Evolutionary conservation across 2,329 filamentous ascomycete species (phyloP), one percentile per base, ranked within the genome.

Genomic region (Nemania diffusa): DNA sequence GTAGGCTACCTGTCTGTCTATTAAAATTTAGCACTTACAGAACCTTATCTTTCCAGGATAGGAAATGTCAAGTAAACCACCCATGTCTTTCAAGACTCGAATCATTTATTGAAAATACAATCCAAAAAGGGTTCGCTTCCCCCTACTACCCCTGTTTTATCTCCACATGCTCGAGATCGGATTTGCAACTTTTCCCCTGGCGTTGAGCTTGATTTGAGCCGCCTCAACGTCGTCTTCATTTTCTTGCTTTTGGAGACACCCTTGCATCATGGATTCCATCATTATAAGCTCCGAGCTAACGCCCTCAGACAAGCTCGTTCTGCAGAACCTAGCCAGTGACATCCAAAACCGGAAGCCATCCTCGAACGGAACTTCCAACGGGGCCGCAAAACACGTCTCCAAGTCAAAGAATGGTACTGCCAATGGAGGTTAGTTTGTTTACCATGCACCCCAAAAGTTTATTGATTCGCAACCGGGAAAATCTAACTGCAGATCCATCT

Each of bases 231-330:
- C 27, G 37, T 8, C 22, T 24, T 57, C 34, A 46, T 32, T 37
- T 40, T 44, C 11, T 55, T n/a, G 5, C 34, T 48, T 26, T 26
- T 26, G 22, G 40, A 44, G 2, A 24, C 29, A 40, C 26, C 32
- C 8, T 62, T 27, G 2, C 22, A n/a, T n/a, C 3, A 71, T 69
- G 65, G 65, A 64, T 53, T 66, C 63, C 72, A 72, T 83, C 27
- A 73, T 79, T 37, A 76, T 81, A 64, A 81, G 80, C 71, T 74
- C 78, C 61, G 78, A 79, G 62, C 73, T 84, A 65, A 83, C 82
- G 37, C 79, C 74, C 66, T 75, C 82, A 46, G 82, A 84, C 70
- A 71, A 73, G 24, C 69, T 82, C 20, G 76, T 84, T 13, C 75
- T 84, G 20, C 73, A 77, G 71, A 81, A 78, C 65, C 75, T 84